Base-by-base conservation (phyloP, 257 asterid species). In the Anisodus acutangulus region DNA sequence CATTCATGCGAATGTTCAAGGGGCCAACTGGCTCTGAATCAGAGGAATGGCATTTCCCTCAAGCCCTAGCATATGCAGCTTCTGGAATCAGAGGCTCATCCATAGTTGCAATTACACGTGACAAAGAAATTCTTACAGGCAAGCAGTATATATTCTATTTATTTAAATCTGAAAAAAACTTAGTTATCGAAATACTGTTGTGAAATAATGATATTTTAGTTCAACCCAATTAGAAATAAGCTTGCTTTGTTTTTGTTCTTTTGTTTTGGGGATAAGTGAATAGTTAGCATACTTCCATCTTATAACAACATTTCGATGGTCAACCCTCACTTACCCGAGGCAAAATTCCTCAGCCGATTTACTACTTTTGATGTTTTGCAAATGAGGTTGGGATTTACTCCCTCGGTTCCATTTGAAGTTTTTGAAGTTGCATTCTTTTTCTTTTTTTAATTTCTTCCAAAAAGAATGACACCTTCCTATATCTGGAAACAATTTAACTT, bases 1-100 rank as follows among this genome's bases (percentile, higher is more conserved):
- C 94, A 83, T 97, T 97, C 90, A 93, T 97, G 95, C 97, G 98
- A 83, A 97, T 97, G 95, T 97, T 97, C 85, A 97, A 93, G 88
- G 93, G 92, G 84, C 92, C 97, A 83, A 84, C 92, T 79, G 87
- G 92, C 71, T 81, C 94, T 80, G 93, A 91, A 71, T 60, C 92
- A 70, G 99, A 97, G 87, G 98, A 93, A 86, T 92, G 89, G 91
- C 91, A 92, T 72, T 95, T 95, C 85, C 98, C 99, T 39, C 98
- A 93, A 88, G 95, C 97, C 55, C 74, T 92, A 82, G 95, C 98
- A 63, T 93, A 89, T 91, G 91, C 98, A 78, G 85, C 97, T 85
- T 84, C 95, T 86, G 99, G 99, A 83, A 90, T 95, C 86, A 92
- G 90, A 90, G 91, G 95, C 88, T 87, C 95, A 16, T 89, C 89